Evolutionary conservation across 306 rosid species (phyloP).

Genomic region (Vigna nakashimae): DNA sequence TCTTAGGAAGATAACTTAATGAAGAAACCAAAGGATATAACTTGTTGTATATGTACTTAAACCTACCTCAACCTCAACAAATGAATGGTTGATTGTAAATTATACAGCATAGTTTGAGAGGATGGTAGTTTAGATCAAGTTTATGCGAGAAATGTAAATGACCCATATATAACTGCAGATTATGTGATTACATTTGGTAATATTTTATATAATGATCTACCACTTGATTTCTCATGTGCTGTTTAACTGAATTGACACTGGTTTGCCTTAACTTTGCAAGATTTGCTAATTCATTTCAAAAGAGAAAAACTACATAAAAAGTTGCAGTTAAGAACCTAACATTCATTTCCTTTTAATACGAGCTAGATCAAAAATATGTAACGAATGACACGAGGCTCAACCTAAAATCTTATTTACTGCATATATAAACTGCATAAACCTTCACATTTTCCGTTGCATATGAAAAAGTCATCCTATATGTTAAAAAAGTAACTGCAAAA

Average conservation of each 20-base stretch:
- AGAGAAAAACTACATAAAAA: neutral
- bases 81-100: neutral
- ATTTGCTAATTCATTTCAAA: conserved; percentile 20
- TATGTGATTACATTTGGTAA: conserved; percentile 13
- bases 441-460: conserved; percentile 9
- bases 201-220: neutral
- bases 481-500: conserved; percentile 1
- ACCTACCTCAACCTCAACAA: neutral
- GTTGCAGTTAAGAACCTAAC: conserved; percentile 3
- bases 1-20: neutral
- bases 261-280: neutral
- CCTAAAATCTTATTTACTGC: neutral
- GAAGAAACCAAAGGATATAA: neutral
- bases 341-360: conserved; percentile 2
- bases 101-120: neutral
- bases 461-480: neutral
- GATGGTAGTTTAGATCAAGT: neutral
- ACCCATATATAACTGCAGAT: neutral
- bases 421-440: neutral
- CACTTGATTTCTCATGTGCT: neutral
- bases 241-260: neutral
- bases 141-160: neutral
- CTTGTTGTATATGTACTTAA: neutral
- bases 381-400: neutral
- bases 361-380: neutral